phyloP scores from a whole-genome alignment of 2,329 filamentous ascomycete genomes.

The Cladophialophora exuberans region DNA sequence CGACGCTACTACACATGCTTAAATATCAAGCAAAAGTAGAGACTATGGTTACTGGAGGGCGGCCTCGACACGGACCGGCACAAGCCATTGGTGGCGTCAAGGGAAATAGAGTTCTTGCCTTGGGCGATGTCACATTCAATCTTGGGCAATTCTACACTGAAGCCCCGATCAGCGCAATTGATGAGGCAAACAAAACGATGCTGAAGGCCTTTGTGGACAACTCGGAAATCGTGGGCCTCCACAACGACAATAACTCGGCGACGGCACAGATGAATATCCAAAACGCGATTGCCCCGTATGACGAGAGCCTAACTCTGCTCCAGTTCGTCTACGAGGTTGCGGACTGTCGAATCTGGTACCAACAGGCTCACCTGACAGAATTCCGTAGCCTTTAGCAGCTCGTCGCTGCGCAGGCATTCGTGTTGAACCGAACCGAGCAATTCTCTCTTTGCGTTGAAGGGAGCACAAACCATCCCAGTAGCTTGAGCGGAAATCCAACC shows the following conservation, averaged over 20 bases:
- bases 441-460: constrained; percentile 10
- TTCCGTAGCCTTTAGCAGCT: constrained; percentile 57
- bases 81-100: constrained; percentile 68
- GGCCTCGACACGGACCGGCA: constrained; percentile 58
- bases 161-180: not conserved
- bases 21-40: constrained; percentile 58
- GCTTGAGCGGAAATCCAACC: constrained; percentile 25
- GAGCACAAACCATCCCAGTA: constrained; percentile 18
- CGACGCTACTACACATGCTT: constrained; percentile 60
- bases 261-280: constrained; percentile 40
- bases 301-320: constrained; percentile 50
- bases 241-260: constrained; percentile 47
- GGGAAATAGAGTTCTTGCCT: constrained; percentile 43
- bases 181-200: constrained; percentile 23
- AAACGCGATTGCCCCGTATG: constrained; percentile 34
- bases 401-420: constrained; percentile 44
- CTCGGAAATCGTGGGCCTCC: constrained; percentile 5
- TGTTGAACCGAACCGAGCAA: not conserved
- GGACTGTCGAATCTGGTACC: constrained; percentile 65
- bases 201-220: constrained; percentile 23
- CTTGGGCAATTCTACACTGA: constrained; percentile 7
- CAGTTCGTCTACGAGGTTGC: constrained; percentile 66
- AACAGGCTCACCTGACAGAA: constrained; percentile 55
- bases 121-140: not conserved
- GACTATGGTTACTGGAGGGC: constrained; percentile 63